Percentiles rank a stretch among this genome's conserved stretches.
phyloP scores from a whole-genome alignment of 257 asterid genomes.

The Lycium barbarum region DNA sequence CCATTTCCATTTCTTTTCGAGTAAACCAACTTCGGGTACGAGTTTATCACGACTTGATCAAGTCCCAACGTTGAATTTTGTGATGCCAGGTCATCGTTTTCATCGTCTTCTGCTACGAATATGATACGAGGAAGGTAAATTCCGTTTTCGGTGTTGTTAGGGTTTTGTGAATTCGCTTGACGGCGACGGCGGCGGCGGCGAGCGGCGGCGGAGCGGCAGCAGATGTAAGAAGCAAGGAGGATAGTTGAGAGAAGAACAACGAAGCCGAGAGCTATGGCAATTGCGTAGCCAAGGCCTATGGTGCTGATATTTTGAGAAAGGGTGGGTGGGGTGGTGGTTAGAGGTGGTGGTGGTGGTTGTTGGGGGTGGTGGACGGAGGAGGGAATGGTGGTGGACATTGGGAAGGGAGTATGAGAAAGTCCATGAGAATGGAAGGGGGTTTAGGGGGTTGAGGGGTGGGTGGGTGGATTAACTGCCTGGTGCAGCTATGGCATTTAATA shows the following conservation, averaged over 20 bases:
- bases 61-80: slow-evolving; percentile 69
- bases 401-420: slow-evolving; percentile 33
- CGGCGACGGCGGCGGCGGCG: slow-evolving; percentile 59
- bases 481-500: slow-evolving; percentile 60
- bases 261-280: slow-evolving; percentile 71
- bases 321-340: slow-evolving; percentile 33
- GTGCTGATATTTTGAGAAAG: slow-evolving; percentile 43
- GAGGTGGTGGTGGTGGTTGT: slow-evolving; percentile 51
- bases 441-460: slow-evolving; percentile 44
- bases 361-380: slow-evolving; percentile 44
- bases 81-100: slow-evolving; percentile 40
- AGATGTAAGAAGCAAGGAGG: slow-evolving; percentile 70
- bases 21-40: slow-evolving; percentile 76
- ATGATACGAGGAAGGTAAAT: slow-evolving; percentile 77
- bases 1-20: slow-evolving; percentile 50
- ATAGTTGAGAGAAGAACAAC: slow-evolving; percentile 73
- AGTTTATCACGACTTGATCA: slow-evolving; percentile 79
- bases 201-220: slow-evolving; percentile 73
- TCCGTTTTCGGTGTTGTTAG: slow-evolving; percentile 51
- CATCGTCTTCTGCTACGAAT: slow-evolving; percentile 88
- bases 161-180: slow-evolving; percentile 22
- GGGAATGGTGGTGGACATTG: slow-evolving; percentile 55
- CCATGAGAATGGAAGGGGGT: slow-evolving; percentile 59
- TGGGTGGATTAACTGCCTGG: slow-evolving; percentile 48
- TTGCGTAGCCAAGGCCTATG: slow-evolving; percentile 75